Percentiles rank a stretch among this genome's conserved stretches.
phyloP scores from a whole-genome alignment of 805 yeast genomes.

The Lachancea kluyveri region DNA sequence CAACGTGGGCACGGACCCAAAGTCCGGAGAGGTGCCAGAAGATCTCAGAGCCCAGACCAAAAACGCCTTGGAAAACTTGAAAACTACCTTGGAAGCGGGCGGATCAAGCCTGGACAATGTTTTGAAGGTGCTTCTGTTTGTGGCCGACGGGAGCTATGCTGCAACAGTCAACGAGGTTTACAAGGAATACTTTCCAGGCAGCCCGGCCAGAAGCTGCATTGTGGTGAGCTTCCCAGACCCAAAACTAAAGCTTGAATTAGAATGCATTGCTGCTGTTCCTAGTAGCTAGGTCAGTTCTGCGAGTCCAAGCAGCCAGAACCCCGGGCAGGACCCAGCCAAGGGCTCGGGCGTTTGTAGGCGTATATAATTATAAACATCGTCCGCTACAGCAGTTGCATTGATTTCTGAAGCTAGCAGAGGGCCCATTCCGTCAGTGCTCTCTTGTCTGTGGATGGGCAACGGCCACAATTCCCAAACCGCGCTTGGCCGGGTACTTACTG shows the following conservation, averaged over 20 bases:
- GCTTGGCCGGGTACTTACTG: too few relatives aligned
- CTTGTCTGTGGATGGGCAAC: too few relatives aligned
- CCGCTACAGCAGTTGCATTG: too few relatives aligned
- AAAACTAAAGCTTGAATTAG: slow-evolving; percentile 43
- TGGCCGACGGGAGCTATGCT: slow-evolving; percentile 38
- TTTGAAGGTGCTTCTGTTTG: slow-evolving; percentile 43
- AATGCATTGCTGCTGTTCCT: slow-evolving; percentile 35
- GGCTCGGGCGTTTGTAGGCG: too few relatives aligned
- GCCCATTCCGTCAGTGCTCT: too few relatives aligned
- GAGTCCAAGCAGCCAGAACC: too few relatives aligned
- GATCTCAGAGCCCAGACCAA: slow-evolving; percentile 40
- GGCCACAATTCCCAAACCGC: too few relatives aligned
- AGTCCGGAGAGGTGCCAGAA: slow-evolving; percentile 35
- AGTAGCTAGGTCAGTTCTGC: too few relatives aligned
- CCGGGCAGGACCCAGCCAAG: too few relatives aligned
- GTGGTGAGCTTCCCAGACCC: slow-evolving; percentile 46
- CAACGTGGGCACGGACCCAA: slow-evolving; percentile 35
- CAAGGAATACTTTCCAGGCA: slow-evolving; percentile 37
- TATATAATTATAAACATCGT: too few relatives aligned
- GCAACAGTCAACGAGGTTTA: slow-evolving; percentile 40
- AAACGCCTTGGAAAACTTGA: slow-evolving; percentile 38
- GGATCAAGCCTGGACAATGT: slow-evolving; percentile 38
- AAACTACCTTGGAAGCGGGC: slow-evolving; percentile 35
- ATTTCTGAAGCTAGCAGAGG: too few relatives aligned
- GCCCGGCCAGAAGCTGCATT: slow-evolving; percentile 50